phyloP scores from a whole-genome alignment of 108 stramenopile species.

The Chaetoceros tenuissimus region DNA sequence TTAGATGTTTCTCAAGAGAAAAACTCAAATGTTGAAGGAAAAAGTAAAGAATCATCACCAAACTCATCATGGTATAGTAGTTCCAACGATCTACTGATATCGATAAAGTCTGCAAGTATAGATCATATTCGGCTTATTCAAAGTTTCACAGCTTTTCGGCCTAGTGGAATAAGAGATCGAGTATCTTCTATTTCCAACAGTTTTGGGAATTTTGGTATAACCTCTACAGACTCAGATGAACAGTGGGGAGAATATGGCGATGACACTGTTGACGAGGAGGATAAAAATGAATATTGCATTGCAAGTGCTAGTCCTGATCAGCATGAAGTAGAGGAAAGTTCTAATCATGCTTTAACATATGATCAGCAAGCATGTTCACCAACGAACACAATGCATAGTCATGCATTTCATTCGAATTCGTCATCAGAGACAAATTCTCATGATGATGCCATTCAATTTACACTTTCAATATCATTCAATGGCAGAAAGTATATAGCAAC shows the following conservation, averaged over 20 bases:
- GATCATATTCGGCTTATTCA: slow-evolving; percentile 54
- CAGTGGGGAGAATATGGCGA: neutral
- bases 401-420: too few species aligned
- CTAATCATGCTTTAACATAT: neutral
- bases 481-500: slow-evolving; percentile 66
- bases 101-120: slow-evolving; percentile 51
- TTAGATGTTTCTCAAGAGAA: too few species aligned
- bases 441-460: slow-evolving; percentile 64
- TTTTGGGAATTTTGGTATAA: neutral
- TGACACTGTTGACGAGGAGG: neutral
- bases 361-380: neutral
- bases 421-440: slow-evolving; percentile 5
- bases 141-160: slow-evolving; percentile 25
- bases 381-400: too few species aligned
- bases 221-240: neutral
- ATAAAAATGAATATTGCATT: neutral
- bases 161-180: neutral
- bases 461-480: slow-evolving; percentile 54
- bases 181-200: neutral
- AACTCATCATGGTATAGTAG: neutral
- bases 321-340: slow-evolving; percentile 1
- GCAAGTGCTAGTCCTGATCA: neutral
- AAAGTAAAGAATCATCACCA: neutral
- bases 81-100: neutral
- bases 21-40: too few species aligned